These are phyloP conservation scores for Phytophthora kernoviae DNA, from an alignment of 352 stramenopile genomes.

Conservation along the genomic window DNA sequence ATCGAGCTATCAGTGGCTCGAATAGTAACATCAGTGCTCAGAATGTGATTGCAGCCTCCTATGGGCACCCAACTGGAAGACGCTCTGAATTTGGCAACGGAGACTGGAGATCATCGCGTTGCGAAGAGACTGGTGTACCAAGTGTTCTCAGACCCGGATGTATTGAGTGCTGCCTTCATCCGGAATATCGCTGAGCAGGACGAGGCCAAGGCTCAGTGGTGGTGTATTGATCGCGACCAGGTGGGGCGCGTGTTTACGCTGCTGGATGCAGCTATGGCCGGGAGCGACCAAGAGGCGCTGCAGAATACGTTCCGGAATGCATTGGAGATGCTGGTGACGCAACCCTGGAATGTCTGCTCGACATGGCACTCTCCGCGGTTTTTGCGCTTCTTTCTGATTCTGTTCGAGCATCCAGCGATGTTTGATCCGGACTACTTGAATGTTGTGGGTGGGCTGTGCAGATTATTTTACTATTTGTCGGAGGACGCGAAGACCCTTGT, in stretches of 20 bases:
- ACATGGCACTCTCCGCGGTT: constrained; percentile 53
- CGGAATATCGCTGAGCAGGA: constrained; percentile 9
- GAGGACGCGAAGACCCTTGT: constrained; percentile 56
- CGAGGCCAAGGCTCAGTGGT: constrained; percentile 43
- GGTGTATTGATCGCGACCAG: constrained; percentile 50
- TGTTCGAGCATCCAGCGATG: constrained; percentile 77
- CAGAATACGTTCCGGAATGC: constrained; percentile 80
- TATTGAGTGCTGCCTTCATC: constrained; percentile 60
- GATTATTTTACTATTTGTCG: constrained; percentile 69
- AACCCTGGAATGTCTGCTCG: constrained; percentile 79
- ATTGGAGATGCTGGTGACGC: constrained; percentile 65
- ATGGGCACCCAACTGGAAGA: constrained; percentile 51
- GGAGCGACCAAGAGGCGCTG: constrained; percentile 46
- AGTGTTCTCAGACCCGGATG: constrained; percentile 68
- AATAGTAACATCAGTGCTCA: neutral
- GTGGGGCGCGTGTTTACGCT: constrained; percentile 52
- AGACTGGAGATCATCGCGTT: constrained; percentile 50
- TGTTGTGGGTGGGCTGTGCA: constrained; percentile 68
- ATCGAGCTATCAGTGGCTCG: neutral
- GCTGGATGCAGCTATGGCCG: constrained; percentile 41
- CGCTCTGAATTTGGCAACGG: constrained; percentile 40
- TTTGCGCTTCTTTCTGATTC: constrained; percentile 70
- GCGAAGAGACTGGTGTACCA: constrained; percentile 74
- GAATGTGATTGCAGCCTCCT: constrained; percentile 2
- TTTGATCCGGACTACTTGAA: constrained; percentile 83